Base-by-base conservation (phyloP, 345 rosid genomes). In the Rhizophora mangle region DNA sequence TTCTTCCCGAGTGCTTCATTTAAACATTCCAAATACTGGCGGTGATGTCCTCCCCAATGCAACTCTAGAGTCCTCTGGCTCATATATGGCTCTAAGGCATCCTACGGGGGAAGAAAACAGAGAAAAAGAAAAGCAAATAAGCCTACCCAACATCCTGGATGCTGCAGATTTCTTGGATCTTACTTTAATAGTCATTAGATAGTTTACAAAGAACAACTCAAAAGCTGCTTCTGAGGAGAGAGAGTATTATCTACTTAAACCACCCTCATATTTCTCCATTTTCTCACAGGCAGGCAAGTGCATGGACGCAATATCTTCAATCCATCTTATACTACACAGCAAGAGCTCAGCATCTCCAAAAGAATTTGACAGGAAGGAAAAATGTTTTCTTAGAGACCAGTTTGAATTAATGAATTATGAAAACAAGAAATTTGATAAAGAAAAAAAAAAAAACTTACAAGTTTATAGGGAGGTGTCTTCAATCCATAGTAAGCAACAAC, bases 61-160 rank as follows among this genome's bases (percentile, higher is more conserved):
- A 74, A 71, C 85, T 88, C 96, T 76, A 94, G 31, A 34, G 91
- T 85, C 74, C 70, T 85, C 70, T 70, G 72, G 67, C 97, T 88
- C 96, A 94, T 85, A 63, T 88, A 86, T 7, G 98, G 98, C 75
- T 94, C 98, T 72, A 91, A 81, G 62, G 93, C 95, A 82, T 91
- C 95, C 98, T 94, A 71, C 29, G 60, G 30, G 16, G 8, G 15
- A 21, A 15, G 60, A 63, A 29, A 55, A 43, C n/a, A 3, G 30
- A 13, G 22, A 62, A 30, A 21, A 34, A 3, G 29, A 27, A 36
- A 16, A 22, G 18, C 22, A 46, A 27, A 7, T 26, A 46, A 30
- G 6, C 3, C 4, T 21, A 19, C 31, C 37, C 60, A 55, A 9
- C 29, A 54, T 39, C 47, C 47, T 39, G 4, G 13, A 39, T 11